Evolutionary conservation across 1,284 basidiomycete genomes (phyloP), one percentile per base, ranked within the genome.

Genomic region (Thelephora terrestris): DNA sequence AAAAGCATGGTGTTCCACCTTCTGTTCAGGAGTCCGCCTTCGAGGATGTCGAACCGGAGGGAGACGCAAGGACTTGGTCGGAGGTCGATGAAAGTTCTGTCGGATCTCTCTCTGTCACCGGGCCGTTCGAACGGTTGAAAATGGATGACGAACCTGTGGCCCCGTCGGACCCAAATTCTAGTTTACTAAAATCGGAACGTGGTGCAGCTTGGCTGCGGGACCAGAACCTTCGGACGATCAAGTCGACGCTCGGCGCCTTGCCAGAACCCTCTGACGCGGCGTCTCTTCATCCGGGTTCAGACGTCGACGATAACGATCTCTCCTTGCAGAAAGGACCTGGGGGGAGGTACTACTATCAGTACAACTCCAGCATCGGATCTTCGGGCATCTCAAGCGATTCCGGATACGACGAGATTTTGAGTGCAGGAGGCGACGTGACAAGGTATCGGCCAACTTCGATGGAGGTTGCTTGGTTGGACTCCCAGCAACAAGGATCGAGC

Each of bases 161-260:
- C 0, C 71, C 70, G 23, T 63, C 74, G 23, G 64, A 73, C 40
- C 62, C 68, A 23, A 67, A 71, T n/a, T 64, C 68, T 17, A 63
- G 76, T 27, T 56, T 66, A 29, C 66, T 70, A 18, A 69, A 71
- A 16, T 73, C 71, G 49, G 79, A 85, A 56, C 75, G 85, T 4
- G 85, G 86, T 0, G 78, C 78, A 4, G 75, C 82, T 37, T 94
- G 91, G 91, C 64, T 94, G 38, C 74, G 77, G 25, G 88, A 92
- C 53, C 91, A 94, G 64, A 87, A 78, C 47, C 74, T 78, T 37
- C 74, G 80, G 7, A 69, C 71, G 0, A 71, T 83, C 49, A 74
- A 75, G 35, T 69, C 74, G 14, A 77, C 74, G 68, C 63, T 85
- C 1, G 82, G 80, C n/a, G 69, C 68, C 5, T 60, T 77, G 14